Evolutionary conservation across 768 basidiomycete species (phyloP).

Genomic region (Goffeauzyma gilvescens): DNA sequence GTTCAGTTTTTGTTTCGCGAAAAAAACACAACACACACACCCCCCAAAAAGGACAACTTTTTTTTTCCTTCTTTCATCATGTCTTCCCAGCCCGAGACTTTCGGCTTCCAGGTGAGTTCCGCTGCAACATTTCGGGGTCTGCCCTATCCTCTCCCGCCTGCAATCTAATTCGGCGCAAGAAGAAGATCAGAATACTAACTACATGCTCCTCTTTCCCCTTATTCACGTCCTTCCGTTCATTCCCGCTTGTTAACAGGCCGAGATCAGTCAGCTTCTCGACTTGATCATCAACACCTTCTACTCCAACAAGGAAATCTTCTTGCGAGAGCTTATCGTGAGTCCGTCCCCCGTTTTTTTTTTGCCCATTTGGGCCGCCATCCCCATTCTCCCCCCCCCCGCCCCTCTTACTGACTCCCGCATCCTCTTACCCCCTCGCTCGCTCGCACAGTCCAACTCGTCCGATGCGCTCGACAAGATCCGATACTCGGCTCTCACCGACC

Average conservation of each 20-base stretch:
- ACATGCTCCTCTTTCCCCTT: background rate
- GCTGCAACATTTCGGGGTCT: too few relatives aligned
- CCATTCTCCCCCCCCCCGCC: too few relatives aligned
- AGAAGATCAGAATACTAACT: too few relatives aligned
- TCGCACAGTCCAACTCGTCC: constrained; percentile 65
- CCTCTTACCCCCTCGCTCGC: background rate
- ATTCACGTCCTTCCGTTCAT: background rate
- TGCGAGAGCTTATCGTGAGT: constrained; percentile 60
- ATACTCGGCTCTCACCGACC: constrained; percentile 85
- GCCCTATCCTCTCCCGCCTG: too few relatives aligned
- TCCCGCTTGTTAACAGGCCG: constrained; percentile 60
- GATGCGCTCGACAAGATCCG: constrained; percentile 99
- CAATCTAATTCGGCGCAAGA: too few relatives aligned
- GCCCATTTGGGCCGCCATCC: too few relatives aligned
- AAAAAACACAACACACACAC: too few relatives aligned
- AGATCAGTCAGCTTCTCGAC: constrained; percentile 96
- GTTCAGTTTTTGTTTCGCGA: too few relatives aligned
- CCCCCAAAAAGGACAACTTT: too few relatives aligned
- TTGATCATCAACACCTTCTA: constrained; percentile 99
- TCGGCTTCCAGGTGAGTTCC: too few relatives aligned
- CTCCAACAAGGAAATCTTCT: constrained; percentile 99
- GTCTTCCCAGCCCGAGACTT: background rate
- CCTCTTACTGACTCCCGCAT: too few relatives aligned
- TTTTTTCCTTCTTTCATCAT: background rate
- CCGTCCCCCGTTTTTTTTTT: background rate